Evolutionary conservation across 1,284 basidiomycete genomes (phyloP).

Genomic region (Cryptococcus hybrid): DNA sequence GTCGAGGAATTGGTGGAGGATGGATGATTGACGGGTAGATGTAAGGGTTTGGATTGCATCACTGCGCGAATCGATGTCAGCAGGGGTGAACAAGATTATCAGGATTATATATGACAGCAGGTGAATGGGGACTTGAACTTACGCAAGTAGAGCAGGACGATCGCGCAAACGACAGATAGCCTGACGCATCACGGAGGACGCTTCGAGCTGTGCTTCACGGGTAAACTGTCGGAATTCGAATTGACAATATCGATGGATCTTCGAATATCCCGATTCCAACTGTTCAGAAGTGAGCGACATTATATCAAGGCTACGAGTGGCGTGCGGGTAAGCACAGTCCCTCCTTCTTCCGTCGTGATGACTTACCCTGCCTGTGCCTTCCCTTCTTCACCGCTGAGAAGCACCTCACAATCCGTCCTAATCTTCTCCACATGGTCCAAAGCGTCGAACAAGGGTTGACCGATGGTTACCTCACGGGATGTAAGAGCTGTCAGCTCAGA

Average conservation of each 20-base stretch:
- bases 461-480: conserved; percentile 73
- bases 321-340: background rate
- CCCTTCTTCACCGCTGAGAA: conserved; percentile 80
- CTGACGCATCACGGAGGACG: conserved; percentile 66
- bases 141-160: conserved; percentile 77
- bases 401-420: conserved; percentile 74
- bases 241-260: conserved; percentile 80
- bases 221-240: conserved; percentile 83
- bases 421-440: conserved; percentile 86
- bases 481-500: conserved; percentile 70
- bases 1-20: conserved; percentile 76
- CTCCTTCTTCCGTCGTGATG: background rate
- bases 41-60: conserved; percentile 76
- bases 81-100: background rate
- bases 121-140: conserved; percentile 36
- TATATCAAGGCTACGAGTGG: conserved; percentile 68
- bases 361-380: conserved; percentile 76
- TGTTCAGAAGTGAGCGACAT: conserved; percentile 76
- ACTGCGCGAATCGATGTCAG: conserved; percentile 30
- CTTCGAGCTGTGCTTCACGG: conserved; percentile 74
- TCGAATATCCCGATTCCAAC: conserved; percentile 85
- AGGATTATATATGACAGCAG: background rate
- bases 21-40: conserved; percentile 73
- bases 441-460: conserved; percentile 69
- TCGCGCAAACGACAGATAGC: conserved; percentile 69